Evolutionary conservation across 805 yeast genomes (phyloP).

Genomic region (Hanseniaspora meyeri): DNA sequence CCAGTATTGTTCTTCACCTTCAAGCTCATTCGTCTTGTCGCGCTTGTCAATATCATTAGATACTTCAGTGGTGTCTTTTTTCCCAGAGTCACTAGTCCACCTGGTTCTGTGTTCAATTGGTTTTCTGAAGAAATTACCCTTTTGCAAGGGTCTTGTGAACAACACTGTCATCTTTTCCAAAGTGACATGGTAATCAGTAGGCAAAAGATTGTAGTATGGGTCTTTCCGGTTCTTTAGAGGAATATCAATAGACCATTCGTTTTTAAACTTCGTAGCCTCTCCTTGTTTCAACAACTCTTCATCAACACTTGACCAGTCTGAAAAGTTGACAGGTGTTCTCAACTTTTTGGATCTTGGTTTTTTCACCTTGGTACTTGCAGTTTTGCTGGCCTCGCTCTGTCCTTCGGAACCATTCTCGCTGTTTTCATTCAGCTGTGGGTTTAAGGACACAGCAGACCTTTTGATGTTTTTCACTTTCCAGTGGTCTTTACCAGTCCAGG

Average conservation of each 20-base stretch:
- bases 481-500: constrained; percentile 89
- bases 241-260: constrained; percentile 29
- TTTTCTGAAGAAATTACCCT: constrained; percentile 26
- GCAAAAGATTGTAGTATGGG: constrained; percentile 41
- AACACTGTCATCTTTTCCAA: constrained; percentile 55
- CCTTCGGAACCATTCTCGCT: constrained; percentile 1
- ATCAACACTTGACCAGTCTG: constrained; percentile 28
- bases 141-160: constrained; percentile 53
- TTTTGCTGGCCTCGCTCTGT: not conserved
- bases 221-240: constrained; percentile 34
- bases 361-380: not conserved
- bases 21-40: constrained; percentile 19
- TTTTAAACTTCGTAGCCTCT: not conserved
- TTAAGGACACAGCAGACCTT: constrained; percentile 17
- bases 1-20: constrained; percentile 60
- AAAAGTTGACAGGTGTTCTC: constrained; percentile 29
- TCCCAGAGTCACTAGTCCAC: not conserved
- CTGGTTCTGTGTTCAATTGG: not conserved
- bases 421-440: not conserved
- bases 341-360: constrained; percentile 17
- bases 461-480: constrained; percentile 69
- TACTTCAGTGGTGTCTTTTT: not conserved
- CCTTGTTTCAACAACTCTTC: constrained; percentile 33
- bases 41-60: not conserved
- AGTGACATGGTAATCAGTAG: constrained; percentile 62